Conservation (phyloP, 208 protist species). For the Trypanosomatidae sp. region DNA sequence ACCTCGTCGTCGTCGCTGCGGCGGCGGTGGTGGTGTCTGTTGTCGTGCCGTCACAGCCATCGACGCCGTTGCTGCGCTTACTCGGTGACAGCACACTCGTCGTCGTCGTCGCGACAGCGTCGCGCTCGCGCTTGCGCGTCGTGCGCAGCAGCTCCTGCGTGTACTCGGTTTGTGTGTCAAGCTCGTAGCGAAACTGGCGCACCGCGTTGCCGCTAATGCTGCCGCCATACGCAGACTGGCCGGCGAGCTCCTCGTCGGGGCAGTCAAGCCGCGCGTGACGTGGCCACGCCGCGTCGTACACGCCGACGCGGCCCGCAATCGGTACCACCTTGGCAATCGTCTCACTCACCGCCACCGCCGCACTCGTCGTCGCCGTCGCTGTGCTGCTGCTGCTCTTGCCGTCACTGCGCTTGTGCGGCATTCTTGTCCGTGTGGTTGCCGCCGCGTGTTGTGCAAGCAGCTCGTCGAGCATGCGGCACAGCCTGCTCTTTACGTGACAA, state of each 20-base stretch:
- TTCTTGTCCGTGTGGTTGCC: neutral
- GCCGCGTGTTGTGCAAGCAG: slow-evolving; percentile 3
- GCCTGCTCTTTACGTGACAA: slow-evolving; percentile 30
- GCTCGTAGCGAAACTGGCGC: slow-evolving; percentile 56
- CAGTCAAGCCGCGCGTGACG: slow-evolving; percentile 42
- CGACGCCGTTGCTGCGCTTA: no score
- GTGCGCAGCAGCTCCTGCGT: slow-evolving; percentile 23
- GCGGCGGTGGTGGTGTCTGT: no score
- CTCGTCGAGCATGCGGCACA: slow-evolving; percentile 16
- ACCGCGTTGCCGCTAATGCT: slow-evolving; percentile 43
- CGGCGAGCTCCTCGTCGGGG: slow-evolving; percentile 42
- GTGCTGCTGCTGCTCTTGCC: no score
- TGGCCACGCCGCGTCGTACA: slow-evolving; percentile 44
- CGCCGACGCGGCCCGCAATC: slow-evolving; percentile 49
- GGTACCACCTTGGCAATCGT: slow-evolving; percentile 25
- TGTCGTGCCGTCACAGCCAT: no score
- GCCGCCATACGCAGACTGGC: slow-evolving; percentile 19
- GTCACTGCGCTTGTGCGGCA: no score
- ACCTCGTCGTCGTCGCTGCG: no score
- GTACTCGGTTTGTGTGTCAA: slow-evolving; percentile 39
- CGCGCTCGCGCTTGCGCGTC: no score
- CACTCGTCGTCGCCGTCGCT: neutral
- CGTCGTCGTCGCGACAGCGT: no score
- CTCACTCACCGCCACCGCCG: neutral
- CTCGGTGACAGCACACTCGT: no score